These are phyloP conservation scores for Botryotinia calthae DNA, from an alignment of 2,329 filamentous ascomycete species.

Conservation along the genomic window DNA sequence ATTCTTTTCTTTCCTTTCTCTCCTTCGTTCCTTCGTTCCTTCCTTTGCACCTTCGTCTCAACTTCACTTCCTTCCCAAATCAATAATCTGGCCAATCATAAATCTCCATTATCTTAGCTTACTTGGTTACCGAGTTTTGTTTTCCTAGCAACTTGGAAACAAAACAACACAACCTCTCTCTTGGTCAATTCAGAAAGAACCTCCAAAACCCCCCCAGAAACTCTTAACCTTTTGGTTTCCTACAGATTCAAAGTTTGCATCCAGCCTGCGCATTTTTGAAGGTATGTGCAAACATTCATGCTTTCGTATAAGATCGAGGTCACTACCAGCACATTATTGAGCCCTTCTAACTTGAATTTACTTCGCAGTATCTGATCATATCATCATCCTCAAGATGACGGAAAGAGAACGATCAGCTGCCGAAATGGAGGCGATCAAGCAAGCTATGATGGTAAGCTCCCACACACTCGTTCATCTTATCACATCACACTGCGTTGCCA, in stretches of 20 bases:
- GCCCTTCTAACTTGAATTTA: neutral
- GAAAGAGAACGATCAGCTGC: neutral
- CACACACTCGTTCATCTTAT: neutral
- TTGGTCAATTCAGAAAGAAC: neutral
- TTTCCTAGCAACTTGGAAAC: neutral
- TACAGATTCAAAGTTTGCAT: neutral
- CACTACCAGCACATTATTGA: neutral
- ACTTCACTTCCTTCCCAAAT: neutral
- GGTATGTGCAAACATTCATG: neutral
- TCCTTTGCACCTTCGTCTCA: neutral
- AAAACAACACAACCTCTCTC: neutral
- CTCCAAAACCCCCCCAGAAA: neutral
- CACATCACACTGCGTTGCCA: neutral
- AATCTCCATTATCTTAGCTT: neutral
- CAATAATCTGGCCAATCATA: neutral
- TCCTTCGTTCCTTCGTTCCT: neutral
- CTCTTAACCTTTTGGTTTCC: neutral
- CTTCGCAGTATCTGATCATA: neutral
- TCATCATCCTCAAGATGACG: slow-evolving; percentile 2
- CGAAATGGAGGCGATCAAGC: slow-evolving; percentile 22
- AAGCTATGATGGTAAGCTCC: slow-evolving; percentile 34
- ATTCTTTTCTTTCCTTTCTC: neutral
- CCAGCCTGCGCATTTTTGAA: neutral
- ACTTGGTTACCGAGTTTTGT: neutral
- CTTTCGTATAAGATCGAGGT: neutral